Evolutionary conservation across 2,329 filamentous ascomycete genomes (phyloP).

Genomic region (Thermothelomyces thermophilus): DNA sequence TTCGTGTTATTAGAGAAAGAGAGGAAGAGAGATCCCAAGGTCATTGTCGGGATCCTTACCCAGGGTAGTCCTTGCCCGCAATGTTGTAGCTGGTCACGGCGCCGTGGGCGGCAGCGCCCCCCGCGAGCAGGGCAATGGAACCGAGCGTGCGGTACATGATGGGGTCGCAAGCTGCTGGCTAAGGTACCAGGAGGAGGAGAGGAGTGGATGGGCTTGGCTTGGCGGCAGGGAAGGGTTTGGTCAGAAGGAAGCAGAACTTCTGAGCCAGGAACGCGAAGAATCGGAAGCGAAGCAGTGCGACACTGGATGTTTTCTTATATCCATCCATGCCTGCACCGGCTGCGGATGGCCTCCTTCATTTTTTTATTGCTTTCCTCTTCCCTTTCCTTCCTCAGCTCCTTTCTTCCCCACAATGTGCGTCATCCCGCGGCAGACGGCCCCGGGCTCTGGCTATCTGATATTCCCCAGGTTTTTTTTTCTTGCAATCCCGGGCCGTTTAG

Average conservation of each 20-base stretch:
- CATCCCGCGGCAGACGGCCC: neutral
- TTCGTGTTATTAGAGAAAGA: neutral
- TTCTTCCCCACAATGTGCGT: too few relatives aligned
- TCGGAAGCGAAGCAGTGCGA: too few relatives aligned
- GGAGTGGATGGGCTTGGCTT: too few relatives aligned
- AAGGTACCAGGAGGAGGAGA: neutral
- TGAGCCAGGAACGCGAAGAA: too few relatives aligned
- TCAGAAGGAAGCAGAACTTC: neutral
- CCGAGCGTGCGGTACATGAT: slow-evolving; percentile 21
- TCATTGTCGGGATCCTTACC: slow-evolving; percentile 3
- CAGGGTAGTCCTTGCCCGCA: slow-evolving; percentile 26
- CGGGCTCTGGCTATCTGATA: neutral
- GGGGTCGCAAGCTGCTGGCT: neutral
- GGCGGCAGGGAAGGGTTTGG: neutral
- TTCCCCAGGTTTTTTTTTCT: neutral
- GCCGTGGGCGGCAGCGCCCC: slow-evolving; percentile 31
- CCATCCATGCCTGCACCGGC: too few relatives aligned
- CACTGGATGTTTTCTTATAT: too few relatives aligned
- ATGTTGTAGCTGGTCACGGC: slow-evolving; percentile 30
- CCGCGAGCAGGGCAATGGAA: slow-evolving; percentile 24
- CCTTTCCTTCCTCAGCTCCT: too few relatives aligned
- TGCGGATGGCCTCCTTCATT: too few relatives aligned
- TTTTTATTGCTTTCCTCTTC: too few relatives aligned
- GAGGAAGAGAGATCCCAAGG: neutral
- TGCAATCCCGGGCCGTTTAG: neutral